Base-by-base conservation (phyloP, 2,329 filamentous ascomycete genomes). In the Neonectria punicea region DNA sequence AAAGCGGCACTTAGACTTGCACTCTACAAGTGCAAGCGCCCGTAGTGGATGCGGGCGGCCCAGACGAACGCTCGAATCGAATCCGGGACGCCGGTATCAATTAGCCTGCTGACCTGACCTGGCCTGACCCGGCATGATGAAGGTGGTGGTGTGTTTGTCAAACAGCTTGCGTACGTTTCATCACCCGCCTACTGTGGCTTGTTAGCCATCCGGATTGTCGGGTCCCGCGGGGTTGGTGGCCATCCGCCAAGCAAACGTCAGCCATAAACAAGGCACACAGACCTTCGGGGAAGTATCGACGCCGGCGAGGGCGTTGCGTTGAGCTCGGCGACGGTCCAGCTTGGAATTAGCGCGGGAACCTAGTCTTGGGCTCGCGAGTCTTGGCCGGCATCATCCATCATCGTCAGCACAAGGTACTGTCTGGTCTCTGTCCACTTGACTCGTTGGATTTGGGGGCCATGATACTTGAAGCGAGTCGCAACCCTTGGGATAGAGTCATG, bases 161-260 rank as follows among this genome's bases (percentile, higher is more conserved):
- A 39, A 39, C 36, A 39, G 6, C 34, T 14, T 39, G 34, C 34
- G 11, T 11, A 14, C 5, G 34, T 39, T 39, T 16, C 34, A 39
- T 22, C 22, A 3, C 22, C 34, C 14, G 16, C 14, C 6, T 14
- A 6, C 34, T 39, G 14, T 13, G 16, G 36, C 14, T 39, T 39
- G 36, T 18, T 25, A 60, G 60, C 61, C 59, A 56, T 50, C 61
- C 61, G 57, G 32, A 58, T 49, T 34, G 36, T 49, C 16, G 65
- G 47, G 58, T 59, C 36, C 43, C 57, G 41, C 18, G 60, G 2
- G 32, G 14, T 25, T 25, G 50, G 58, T 53, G 20, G 36, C n/a
- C 36, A 18, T 28, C 41, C 30, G 61, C 69, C 58, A 61, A 43
- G 61, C 14, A 16, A 53, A 36, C 61, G 28, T 62, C 56, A 61